A percentile compares a stretch with the other conserved stretches of the same genome.
Evolutionary conservation across 192 early-diverging fungal genomes (phyloP).

Genomic region (Spizellomyces punctatus): DNA sequence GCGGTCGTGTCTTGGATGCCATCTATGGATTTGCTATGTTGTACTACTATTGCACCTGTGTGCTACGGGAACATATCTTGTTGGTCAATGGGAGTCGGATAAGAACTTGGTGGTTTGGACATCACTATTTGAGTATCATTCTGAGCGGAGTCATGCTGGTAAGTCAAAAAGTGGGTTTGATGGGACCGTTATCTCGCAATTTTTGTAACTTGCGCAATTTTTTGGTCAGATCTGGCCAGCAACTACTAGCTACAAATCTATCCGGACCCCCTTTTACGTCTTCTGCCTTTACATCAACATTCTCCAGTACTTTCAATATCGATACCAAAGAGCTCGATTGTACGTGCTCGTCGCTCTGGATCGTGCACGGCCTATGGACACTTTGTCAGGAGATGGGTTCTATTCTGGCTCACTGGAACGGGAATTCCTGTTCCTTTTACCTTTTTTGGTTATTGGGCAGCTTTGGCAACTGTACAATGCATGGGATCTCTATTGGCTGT

Average conservation of each 20-base stretch:
- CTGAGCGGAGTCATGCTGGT: constrained; percentile 37
- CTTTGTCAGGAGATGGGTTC: constrained; percentile 47
- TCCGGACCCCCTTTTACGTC: constrained; percentile 33
- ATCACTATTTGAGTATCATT: constrained; percentile 46
- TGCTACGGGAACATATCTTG: constrained; percentile 48
- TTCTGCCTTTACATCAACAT: constrained; percentile 40
- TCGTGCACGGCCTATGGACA: constrained; percentile 49
- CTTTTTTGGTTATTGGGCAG: constrained; percentile 43
- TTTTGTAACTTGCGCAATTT: constrained; percentile 2
- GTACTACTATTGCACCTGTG: constrained; percentile 50
- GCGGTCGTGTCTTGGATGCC: constrained; percentile 31
- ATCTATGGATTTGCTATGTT: constrained; percentile 37
- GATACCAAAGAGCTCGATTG: constrained; percentile 44
- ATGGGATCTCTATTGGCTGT: constrained; percentile 22
- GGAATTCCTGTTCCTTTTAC: constrained; percentile 35
- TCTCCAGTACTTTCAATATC: constrained; percentile 48
- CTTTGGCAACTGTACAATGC: constrained; percentile 43
- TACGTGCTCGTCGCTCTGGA: constrained; percentile 51
- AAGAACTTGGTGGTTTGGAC: constrained; percentile 46
- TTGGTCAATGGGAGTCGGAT: constrained; percentile 47
- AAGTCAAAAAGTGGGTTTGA: neutral
- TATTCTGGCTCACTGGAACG: constrained; percentile 23
- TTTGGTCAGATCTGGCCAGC: constrained; percentile 38
- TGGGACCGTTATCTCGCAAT: neutral
- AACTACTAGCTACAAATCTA: constrained; percentile 20